Evolutionary conservation across 768 basidiomycete species (phyloP), one percentile per base, ranked within the genome.

Genomic region (Suillus sp.): DNA sequence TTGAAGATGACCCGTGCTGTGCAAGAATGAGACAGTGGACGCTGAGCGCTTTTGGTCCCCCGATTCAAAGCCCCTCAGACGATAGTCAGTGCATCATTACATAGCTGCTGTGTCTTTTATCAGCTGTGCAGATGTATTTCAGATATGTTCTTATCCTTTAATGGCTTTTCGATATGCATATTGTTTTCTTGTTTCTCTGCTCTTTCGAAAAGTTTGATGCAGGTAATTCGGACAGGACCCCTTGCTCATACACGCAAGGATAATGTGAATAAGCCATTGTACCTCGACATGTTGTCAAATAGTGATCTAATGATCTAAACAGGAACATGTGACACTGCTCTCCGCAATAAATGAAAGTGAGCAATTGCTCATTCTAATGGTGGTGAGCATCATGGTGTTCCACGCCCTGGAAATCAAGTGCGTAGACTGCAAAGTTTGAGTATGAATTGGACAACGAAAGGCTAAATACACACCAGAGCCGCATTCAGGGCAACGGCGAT

Each of bases 401-500:
- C 54, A 78, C 78, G 48, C 89, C 89, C 62, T 89, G 87, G 79
- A 82, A 88, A 71, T 94, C 89, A 62, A 94, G 83, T 40, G 81
- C 78, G 71, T 93, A 93, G 43, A 87, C 93, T 95, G 68, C 14
- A 45, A 61, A 27, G 51, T 11, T 18, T 75, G 51, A 65, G 64
- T 16, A 54, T 27, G 32, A 20, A 4, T 32, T 32, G 27, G 9
- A 50, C 25, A 57, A n/a, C 1, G 53, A 45, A 64, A n/a, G 9
- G 35, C 53, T 16, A 34, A 57, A 55, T 34, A 78, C 88, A 58
- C 71, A 96, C 95, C 93, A 62, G 90, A 95, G 69, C 96, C 96
- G 68, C 96, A 98, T 79, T 98, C 96, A 14, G 86, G 81, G 87
- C 96, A 98, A 74, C 96, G 91, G 66, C 82, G 80, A 67, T 83